Conservation (phyloP, 2,329 filamentous ascomycete genomes). For the Xylaria sp. region DNA sequence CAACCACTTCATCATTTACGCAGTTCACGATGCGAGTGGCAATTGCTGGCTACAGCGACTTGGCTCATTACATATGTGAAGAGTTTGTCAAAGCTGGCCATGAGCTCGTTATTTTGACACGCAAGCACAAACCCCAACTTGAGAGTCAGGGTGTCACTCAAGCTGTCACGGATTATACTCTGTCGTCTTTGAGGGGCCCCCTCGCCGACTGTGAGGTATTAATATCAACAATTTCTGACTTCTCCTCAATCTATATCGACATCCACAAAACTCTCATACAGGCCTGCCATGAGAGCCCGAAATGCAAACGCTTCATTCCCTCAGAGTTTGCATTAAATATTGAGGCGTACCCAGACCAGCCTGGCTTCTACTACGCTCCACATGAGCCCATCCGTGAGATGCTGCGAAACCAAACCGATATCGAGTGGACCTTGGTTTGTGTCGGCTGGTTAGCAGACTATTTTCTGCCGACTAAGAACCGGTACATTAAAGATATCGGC, state of each 20-base stretch:
- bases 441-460: constrained; percentile 13
- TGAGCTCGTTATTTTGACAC: constrained; percentile 2
- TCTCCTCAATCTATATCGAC: constrained; percentile 2
- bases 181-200: neutral
- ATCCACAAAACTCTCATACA: neutral
- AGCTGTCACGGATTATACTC: constrained; percentile 7
- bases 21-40: constrained; percentile 7
- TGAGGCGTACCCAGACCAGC: constrained; percentile 7
- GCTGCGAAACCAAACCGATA: neutral
- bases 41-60: constrained; percentile 10
- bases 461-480: constrained; percentile 10
- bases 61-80: constrained; percentile 1
- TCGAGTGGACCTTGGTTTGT: constrained; percentile 12
- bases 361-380: neutral
- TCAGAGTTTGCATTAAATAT: constrained; percentile 10
- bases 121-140: neutral
- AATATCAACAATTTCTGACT: constrained; percentile 8
- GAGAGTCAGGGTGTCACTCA: neutral
- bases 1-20: neutral
- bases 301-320: constrained; percentile 13
- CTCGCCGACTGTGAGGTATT: neutral
- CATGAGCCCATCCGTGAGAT: constrained; percentile 12
- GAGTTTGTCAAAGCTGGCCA: constrained; percentile 4
- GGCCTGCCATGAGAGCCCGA: constrained; percentile 6
- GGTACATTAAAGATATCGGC: constrained; percentile 9